These are phyloP conservation scores for Citrus reticulata DNA, from an alignment of 345 rosid genomes.

Conservation along the genomic window DNA sequence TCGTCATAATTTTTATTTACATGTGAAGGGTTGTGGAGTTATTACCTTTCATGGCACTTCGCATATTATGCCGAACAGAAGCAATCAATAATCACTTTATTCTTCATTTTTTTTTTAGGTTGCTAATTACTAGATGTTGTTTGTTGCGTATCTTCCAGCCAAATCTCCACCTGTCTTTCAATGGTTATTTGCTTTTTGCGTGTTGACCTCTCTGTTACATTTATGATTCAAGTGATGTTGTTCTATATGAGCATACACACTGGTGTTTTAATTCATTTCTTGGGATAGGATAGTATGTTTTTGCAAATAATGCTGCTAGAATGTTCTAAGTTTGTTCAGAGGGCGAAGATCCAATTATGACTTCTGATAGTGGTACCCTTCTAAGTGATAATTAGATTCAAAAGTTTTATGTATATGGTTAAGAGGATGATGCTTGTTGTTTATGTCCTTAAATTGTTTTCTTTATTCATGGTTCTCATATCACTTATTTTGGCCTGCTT, in stretches of 20 bases:
- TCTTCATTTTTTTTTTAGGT: background rate
- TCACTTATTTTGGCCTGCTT: background rate
- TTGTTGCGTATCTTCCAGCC: background rate
- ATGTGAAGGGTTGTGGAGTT: background rate
- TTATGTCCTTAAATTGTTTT: background rate
- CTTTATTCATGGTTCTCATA: background rate
- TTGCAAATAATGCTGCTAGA: background rate
- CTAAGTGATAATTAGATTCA: background rate
- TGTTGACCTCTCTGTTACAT: background rate
- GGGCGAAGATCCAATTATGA: background rate
- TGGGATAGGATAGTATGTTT: background rate
- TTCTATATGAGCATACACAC: background rate
- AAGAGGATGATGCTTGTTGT: background rate
- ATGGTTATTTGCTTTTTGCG: background rate
- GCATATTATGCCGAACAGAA: background rate
- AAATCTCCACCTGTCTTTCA: background rate
- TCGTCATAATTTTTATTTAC: background rate
- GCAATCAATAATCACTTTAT: background rate
- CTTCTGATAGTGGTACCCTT: background rate
- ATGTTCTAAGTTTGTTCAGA: background rate
- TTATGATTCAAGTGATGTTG: background rate
- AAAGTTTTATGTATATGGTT: background rate
- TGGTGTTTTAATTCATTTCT: background rate
- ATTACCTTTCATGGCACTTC: background rate
- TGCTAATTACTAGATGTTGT: background rate